A percentile compares a stretch with the other conserved stretches of the same genome.
Conservation (phyloP, 2,329 filamentous ascomycete genomes). For the Apiospora malaysiana region DNA sequence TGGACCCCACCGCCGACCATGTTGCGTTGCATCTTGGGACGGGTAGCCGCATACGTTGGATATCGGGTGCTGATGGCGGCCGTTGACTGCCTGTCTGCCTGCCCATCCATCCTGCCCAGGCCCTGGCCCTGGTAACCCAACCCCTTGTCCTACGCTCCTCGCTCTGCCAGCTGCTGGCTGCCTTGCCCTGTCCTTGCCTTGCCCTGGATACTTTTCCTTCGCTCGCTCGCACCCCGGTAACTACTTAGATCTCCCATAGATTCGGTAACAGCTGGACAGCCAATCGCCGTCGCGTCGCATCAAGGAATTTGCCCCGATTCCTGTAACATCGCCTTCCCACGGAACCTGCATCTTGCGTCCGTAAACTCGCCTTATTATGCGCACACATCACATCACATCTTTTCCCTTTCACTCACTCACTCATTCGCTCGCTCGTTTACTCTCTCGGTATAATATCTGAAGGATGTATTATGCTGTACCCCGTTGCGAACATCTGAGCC, state of each 20-base stretch:
- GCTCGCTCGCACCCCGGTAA: neutral
- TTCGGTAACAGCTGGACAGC: neutral
- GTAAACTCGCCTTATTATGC: neutral
- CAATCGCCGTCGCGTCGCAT: neutral
- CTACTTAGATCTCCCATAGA: slow-evolving; percentile 6
- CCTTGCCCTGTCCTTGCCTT: neutral
- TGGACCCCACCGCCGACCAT: slow-evolving; percentile 9
- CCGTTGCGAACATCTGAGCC: slow-evolving; percentile 3
- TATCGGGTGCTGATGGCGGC: slow-evolving; percentile 18
- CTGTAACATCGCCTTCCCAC: neutral
- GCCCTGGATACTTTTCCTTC: neutral
- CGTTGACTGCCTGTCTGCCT: slow-evolving; percentile 1
- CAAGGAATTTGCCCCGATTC: slow-evolving; percentile 6
- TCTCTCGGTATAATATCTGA: neutral
- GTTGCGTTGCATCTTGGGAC: neutral
- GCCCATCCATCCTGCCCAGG: neutral
- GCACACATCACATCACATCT: neutral
- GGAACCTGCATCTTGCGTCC: slow-evolving; percentile 13
- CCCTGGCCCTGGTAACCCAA: neutral
- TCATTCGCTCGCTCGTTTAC: neutral
- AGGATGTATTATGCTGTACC: neutral
- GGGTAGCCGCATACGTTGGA: slow-evolving; percentile 22
- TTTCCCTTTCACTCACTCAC: neutral
- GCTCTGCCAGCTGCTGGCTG: neutral
- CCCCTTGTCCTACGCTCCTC: neutral